Base-by-base conservation (phyloP, 495 filamentous ascomycete genomes). In the Monascus purpureus region DNA sequence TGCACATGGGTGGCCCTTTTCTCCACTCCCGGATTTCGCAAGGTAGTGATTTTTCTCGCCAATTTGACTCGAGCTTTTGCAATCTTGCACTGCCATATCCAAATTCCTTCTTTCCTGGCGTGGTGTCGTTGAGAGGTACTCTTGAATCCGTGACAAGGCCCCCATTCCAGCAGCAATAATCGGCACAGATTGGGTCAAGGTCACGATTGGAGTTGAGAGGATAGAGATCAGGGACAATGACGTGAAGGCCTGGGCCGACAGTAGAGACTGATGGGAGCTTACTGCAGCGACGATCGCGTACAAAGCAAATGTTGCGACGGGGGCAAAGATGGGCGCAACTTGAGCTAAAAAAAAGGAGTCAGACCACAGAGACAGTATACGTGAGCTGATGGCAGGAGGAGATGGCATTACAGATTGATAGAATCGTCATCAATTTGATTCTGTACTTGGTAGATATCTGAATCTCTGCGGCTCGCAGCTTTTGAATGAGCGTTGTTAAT, bases 401-500 rank as follows among this genome's bases (percentile, higher is more conserved):
- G n/a, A n/a, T n/a, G n/a, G n/a, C n/a, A n/a, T n/a, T n/a, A n/a
- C n/a, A n/a, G n/a, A n/a, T n/a, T n/a, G n/a, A n/a, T n/a, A n/a
- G n/a, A n/a, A n/a, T n/a, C n/a, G n/a, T n/a, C n/a, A 75, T 60
- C 8, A 71, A 39, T 12, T 78, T 50, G 23, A 52, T 65, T 28
- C 78, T 52, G 17, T 78, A 68, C 13, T 50, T 57, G 32, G 56
- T 70, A 0, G 72, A 73, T 30, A 68, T 71, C 0, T 56, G 40
- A 2, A 80, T 34, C 36, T 82, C 77, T 11, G 71, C 57, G 9
- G 72, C 48, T 6, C 71, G 63, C 18, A 78, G 45, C 0, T 45
- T 39, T 26, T 73, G 59, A 1, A 80, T 50, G 13, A 42, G 44
- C 8, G 37, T 48, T 55, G 57, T 53, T 6, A 57, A 47, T 13